These are phyloP conservation scores for Sarocladium oryzae DNA, from an alignment of 2,329 filamentous ascomycete genomes.

Conservation along the genomic window DNA sequence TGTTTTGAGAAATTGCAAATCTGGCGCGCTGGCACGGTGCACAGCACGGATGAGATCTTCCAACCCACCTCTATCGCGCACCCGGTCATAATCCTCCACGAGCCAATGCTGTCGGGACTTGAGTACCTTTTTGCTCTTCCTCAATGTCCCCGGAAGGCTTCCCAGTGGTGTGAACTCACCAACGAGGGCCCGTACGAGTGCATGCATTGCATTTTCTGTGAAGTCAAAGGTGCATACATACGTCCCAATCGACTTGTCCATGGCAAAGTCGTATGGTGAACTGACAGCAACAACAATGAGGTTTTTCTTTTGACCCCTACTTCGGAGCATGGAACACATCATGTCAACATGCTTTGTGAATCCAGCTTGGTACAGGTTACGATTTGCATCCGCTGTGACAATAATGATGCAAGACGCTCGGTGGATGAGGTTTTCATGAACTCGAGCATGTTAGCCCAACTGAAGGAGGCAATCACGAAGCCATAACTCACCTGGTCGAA, in stretches of 20 bases:
- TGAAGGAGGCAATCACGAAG: not conserved
- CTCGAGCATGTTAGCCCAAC: conserved; percentile 25
- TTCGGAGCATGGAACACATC: conserved; percentile 81
- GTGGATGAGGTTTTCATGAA: conserved; percentile 89
- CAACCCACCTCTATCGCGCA: conserved; percentile 67
- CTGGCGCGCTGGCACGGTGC: conserved; percentile 59
- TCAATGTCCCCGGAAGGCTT: conserved; percentile 65
- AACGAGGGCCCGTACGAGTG: conserved; percentile 75
- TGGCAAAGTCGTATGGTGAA: conserved; percentile 93
- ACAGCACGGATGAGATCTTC: conserved; percentile 68
- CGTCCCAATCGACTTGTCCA: conserved; percentile 83
- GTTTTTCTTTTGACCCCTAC: conserved; percentile 76
- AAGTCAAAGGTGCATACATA: conserved; percentile 97
- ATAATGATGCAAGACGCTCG: conserved; percentile 83
- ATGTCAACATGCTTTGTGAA: conserved; percentile 96
- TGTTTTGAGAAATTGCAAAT: conserved; percentile 62
- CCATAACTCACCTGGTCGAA: conserved; percentile 56
- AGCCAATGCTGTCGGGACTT: conserved; percentile 95
- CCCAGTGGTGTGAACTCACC: conserved; percentile 61
- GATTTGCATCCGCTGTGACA: conserved; percentile 87
- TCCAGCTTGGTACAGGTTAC: conserved; percentile 87
- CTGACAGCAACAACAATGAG: conserved; percentile 88
- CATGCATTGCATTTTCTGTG: conserved; percentile 83
- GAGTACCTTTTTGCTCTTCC: conserved; percentile 78
- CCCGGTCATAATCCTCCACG: conserved; percentile 78